phyloP scores from a whole-genome alignment of 2,329 filamentous ascomycete genomes.

The Aspergillus sp. region DNA sequence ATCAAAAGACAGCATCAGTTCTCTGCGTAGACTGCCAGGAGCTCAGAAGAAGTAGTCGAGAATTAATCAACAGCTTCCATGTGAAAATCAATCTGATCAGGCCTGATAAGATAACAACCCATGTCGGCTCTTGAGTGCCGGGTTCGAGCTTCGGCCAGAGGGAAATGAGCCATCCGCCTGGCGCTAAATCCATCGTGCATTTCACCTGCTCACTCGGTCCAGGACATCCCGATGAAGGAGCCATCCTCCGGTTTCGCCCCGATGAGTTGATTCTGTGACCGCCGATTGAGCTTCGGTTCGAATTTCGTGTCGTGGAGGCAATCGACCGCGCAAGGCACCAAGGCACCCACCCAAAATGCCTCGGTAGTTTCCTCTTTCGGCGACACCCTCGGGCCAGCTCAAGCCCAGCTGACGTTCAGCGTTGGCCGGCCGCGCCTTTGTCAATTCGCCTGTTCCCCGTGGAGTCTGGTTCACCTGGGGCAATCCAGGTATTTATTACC shows the following conservation, averaged over 20 bases:
- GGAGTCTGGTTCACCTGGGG: constrained; percentile 2
- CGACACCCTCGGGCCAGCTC: constrained; percentile 6
- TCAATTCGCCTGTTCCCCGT: not conserved
- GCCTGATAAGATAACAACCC: not conserved
- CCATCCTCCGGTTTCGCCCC: not conserved
- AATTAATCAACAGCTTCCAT: not conserved
- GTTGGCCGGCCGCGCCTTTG: not conserved
- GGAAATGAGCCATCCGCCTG: not conserved
- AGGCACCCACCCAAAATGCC: not conserved
- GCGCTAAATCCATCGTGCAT: constrained; percentile 8
- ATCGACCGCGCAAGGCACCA: not conserved
- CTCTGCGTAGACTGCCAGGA: too few species aligned
- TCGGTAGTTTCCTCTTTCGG: constrained; percentile 7
- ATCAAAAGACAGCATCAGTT: not conserved
- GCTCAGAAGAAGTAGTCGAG: too few species aligned
- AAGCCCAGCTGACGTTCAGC: not conserved
- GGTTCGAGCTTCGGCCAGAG: not conserved
- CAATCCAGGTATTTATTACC: constrained; percentile 12
- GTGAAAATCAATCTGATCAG: not conserved
- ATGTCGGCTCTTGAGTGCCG: not conserved
- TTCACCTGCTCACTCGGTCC: not conserved
- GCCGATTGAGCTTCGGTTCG: not conserved
- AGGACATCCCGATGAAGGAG: not conserved
- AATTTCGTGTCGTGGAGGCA: not conserved
- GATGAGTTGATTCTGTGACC: not conserved